Evolutionary conservation across 148 eudicot species (phyloP), one percentile per base, ranked within the genome.

Genomic region (Drosera capensis): DNA sequence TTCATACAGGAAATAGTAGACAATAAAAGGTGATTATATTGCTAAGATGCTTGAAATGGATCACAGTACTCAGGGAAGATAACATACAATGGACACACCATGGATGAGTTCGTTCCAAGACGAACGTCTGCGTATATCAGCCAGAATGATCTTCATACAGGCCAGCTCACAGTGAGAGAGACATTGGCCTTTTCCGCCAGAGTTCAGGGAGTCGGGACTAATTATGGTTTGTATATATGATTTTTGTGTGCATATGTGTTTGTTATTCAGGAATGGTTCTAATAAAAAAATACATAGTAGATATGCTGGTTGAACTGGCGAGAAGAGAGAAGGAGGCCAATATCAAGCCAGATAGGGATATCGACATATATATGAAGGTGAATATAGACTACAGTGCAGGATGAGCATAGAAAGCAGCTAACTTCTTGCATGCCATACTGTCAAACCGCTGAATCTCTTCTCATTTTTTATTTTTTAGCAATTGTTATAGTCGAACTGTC

Each of bases 281-380:
- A n/a, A n/a, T n/a, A n/a, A n/a, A n/a, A n/a, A n/a, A n/a, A n/a
- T n/a, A n/a, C n/a, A n/a, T n/a, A n/a, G 29, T 62, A 75, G 82
- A 71, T 61, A 71, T 67, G 77, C 35, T 75, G 50, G 64, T 71
- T 23, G 83, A 77, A 45, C 49, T 77, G 64, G 58, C 76, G 30
- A 60, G 75, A 63, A 63, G 83, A 60, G 83, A 77, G 52, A 77
- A 77, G 51, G 68, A 55, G 23, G 83, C 83, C 43, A 77, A 77
- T 51, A 72, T 72, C 25, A 77, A 72, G 71, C 83, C 83, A n/a
- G 83, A 77, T 59, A 56, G 66, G 50, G 79, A 72, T 46, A 66
- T 72, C 45, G 83, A 77, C 55, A 46, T 77, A 23, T 77, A 66
- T 63, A 77, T 77, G 83, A 77, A 77, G 75, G 83, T 72, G 54